Evolutionary conservation across 495 filamentous ascomycete genomes (phyloP), one percentile per base, ranked within the genome.

Genomic region (Penicillium atrosanguineum): DNA sequence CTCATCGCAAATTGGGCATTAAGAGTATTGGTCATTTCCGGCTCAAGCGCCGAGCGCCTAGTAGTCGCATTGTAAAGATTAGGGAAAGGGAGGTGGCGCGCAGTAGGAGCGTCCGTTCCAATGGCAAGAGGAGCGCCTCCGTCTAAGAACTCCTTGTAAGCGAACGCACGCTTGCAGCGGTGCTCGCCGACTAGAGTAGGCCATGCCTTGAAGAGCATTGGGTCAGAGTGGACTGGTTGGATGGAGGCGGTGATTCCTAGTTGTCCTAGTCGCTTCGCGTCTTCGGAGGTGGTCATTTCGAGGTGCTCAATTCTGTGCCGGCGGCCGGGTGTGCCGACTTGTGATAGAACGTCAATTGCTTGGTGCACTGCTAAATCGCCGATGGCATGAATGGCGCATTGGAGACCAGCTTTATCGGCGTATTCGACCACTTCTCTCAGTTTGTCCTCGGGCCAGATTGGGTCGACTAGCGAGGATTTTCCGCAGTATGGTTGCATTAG

Each of bases 321-420:
- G 1, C 55, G 49, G 20, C 61, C 63, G n/a, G 61, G 63, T 0
- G 57, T 74, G 1, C 69, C 74, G 46, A 76, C 67, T 44, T 68
- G 60, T 37, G 76, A 75, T 20, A 87, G 59, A 5, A 73, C 73
- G 53, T 86, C 76, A 41, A 86, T 77, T 1, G 81, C 80, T 56
- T 79, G 72, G 44, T 69, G 68, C 28, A 86, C 69, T 1, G 84
- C 79, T 16, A 63, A 67, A 48, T 87, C 83, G 36, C 84, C 84
- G 48, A 87, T 87, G 12, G 84, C 84, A 55, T 87, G 84, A 26
- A 87, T 74, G 1, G 84, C 84, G 38, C 82, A 79, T 64, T 87
- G 84, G 25, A 87, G 62, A 0, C 76, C 79, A 0, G 79, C 79
- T 12, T 60, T 60, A 43, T 79, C 72, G 8, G 84, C 84, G 26